phyloP scores from a whole-genome alignment of 495 filamentous ascomycete species.

The Trichoderma orchidacearum region DNA sequence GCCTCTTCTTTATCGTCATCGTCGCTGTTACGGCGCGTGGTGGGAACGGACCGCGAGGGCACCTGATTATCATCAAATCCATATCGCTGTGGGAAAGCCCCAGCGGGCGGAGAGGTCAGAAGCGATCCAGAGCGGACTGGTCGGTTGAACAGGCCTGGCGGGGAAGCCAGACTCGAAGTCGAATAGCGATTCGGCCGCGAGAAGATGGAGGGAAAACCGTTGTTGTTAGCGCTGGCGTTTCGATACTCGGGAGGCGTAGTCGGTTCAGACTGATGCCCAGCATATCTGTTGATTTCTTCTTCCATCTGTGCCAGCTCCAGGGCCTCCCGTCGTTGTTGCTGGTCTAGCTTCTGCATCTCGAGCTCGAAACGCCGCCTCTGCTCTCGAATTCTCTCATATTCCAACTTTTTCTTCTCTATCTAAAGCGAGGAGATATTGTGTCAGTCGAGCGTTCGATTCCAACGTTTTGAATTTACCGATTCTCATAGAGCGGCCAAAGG shows the following conservation, averaged over 20 bases:
- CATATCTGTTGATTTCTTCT: slow-evolving; percentile 47
- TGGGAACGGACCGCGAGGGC: slow-evolving; percentile 74
- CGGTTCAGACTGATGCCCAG: slow-evolving; percentile 77
- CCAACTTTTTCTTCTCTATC: slow-evolving; percentile 85
- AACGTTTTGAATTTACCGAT: background rate
- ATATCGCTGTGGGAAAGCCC: slow-evolving; percentile 30
- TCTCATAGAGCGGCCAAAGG: background rate
- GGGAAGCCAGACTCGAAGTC: slow-evolving; percentile 66
- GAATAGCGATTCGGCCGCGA: slow-evolving; percentile 74
- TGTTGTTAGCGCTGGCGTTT: slow-evolving; percentile 35
- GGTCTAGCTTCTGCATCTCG: slow-evolving; percentile 74
- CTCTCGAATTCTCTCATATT: slow-evolving; percentile 75
- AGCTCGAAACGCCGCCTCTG: slow-evolving; percentile 74
- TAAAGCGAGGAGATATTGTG: slow-evolving; percentile 18
- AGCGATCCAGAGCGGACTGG: slow-evolving; percentile 61
- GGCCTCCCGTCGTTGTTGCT: slow-evolving; percentile 67
- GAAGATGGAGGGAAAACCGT: slow-evolving; percentile 56
- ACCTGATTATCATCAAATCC: slow-evolving; percentile 37
- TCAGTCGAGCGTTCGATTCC: background rate
- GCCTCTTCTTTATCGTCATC: slow-evolving; percentile 61
- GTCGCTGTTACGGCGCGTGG: slow-evolving; percentile 71
- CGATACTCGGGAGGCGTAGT: slow-evolving; percentile 94
- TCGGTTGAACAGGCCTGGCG: slow-evolving; percentile 61
- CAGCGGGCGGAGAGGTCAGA: slow-evolving; percentile 45
- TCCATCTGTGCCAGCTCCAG: slow-evolving; percentile 71